Conservation (phyloP, 805 yeast species). For the Yarrowia divulgata region DNA sequence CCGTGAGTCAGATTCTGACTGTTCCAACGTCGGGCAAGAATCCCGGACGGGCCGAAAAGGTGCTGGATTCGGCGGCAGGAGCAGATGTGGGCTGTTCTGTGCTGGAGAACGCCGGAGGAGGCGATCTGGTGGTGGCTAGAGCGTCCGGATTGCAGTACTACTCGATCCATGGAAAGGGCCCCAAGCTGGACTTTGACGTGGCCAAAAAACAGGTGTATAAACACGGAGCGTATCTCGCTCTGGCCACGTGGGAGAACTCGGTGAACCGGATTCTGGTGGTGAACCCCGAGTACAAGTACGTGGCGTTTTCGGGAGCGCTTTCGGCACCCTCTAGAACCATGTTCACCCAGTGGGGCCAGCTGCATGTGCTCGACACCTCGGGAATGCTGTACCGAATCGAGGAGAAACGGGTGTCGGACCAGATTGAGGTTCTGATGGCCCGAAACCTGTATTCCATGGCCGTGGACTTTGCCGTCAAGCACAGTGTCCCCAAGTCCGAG, state of each 20-base stretch:
- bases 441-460: conserved; percentile 78
- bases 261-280: conserved; percentile 62
- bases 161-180: conserved; percentile 59
- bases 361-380: conserved; percentile 72
- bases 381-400: conserved; percentile 74
- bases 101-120: conserved; percentile 47
- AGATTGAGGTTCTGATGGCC: conserved; percentile 70
- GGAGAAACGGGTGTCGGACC: conserved; percentile 71
- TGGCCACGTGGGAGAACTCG: conserved; percentile 59
- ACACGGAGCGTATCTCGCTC: conserved; percentile 61
- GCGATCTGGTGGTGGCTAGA: conserved; percentile 69
- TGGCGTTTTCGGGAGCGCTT: conserved; percentile 74
- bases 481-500: conserved; percentile 48
- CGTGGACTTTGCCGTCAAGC: conserved; percentile 63
- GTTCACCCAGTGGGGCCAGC: conserved; percentile 62
- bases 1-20: conserved; percentile 74
- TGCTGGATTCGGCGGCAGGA: conserved; percentile 58
- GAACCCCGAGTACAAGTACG: conserved; percentile 72
- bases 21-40: conserved; percentile 81
- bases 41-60: conserved; percentile 64
- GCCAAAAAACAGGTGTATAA: conserved; percentile 62
- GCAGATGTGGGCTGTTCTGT: conserved; percentile 57
- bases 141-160: conserved; percentile 70
- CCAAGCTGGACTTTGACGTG: conserved; percentile 57
- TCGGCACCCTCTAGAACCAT: conserved; percentile 68